Conservation (phyloP, 2,329 filamentous ascomycete species). For the Bisporella sp. region DNA sequence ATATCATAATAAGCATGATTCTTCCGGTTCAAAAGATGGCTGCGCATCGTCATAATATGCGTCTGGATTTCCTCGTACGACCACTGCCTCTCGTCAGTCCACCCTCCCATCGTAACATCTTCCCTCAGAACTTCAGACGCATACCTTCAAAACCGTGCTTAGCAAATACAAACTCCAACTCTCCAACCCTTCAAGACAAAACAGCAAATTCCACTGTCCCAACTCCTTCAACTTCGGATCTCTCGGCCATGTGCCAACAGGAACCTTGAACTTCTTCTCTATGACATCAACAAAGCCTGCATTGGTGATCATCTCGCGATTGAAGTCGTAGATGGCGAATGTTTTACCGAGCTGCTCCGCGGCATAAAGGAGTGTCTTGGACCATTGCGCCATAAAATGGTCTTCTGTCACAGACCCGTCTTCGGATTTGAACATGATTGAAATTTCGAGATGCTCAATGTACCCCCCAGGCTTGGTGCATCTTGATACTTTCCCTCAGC, state of each 20-base stretch:
- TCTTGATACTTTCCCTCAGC: constrained; percentile 11
- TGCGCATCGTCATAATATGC: constrained; percentile 2
- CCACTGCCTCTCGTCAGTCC: constrained; percentile 2
- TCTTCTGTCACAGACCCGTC: constrained; percentile 35
- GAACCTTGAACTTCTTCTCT: constrained; percentile 16
- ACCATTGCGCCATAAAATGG: constrained; percentile 33
- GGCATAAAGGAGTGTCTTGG: constrained; percentile 33
- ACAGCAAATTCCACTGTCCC: constrained; percentile 7
- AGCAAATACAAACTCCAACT: constrained; percentile 1
- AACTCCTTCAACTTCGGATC: constrained; percentile 17
- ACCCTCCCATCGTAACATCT: neutral
- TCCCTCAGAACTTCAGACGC: neutral
- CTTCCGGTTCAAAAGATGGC: neutral
- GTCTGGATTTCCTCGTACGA: constrained; percentile 4
- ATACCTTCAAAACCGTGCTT: neutral
- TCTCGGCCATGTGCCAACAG: constrained; percentile 17
- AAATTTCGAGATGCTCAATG: constrained; percentile 14
- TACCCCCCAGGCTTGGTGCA: constrained; percentile 18
- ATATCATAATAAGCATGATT: constrained; percentile 7
- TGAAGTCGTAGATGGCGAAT: constrained; percentile 14
- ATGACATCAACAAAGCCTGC: constrained; percentile 21
- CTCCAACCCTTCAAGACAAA: constrained; percentile 4
- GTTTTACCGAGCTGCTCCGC: constrained; percentile 30
- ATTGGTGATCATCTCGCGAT: constrained; percentile 4
- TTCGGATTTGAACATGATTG: constrained; percentile 28